These are phyloP conservation scores for Pestalotiopsis sp. DNA, from an alignment of 2,329 filamentous ascomycete species.

Conservation along the genomic window DNA sequence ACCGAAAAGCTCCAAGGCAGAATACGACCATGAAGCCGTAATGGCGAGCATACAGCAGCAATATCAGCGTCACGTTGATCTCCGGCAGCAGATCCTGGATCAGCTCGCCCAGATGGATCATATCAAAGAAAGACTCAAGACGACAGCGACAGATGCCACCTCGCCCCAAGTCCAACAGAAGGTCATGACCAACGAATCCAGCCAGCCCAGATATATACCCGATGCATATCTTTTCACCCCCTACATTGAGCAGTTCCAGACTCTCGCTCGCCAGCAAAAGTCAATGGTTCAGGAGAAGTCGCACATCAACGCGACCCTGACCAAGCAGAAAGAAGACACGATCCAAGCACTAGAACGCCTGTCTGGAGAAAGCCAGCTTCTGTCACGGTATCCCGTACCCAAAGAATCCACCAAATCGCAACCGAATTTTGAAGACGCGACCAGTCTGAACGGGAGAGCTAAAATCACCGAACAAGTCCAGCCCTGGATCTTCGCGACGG, in stretches of 20 bases:
- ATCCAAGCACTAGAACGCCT: slow-evolving; percentile 55
- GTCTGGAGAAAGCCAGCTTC: slow-evolving; percentile 64
- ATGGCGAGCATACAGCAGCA: slow-evolving; percentile 54
- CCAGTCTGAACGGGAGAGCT: slow-evolving; percentile 40
- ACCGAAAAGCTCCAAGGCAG: slow-evolving; percentile 14
- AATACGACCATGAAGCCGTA: slow-evolving; percentile 38
- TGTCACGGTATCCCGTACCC: slow-evolving; percentile 53
- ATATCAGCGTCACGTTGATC: slow-evolving; percentile 55
- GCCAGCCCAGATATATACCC: slow-evolving; percentile 16
- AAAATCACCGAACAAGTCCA: slow-evolving; percentile 40
- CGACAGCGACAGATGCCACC: slow-evolving; percentile 11
- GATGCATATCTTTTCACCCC: slow-evolving; percentile 53
- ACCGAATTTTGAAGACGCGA: slow-evolving; percentile 47
- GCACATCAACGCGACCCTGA: slow-evolving; percentile 53
- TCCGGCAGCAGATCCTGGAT: slow-evolving; percentile 50
- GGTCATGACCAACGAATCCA: background rate
- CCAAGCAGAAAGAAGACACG: slow-evolving; percentile 53
- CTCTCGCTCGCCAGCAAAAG: slow-evolving; percentile 59
- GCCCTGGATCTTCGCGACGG: slow-evolving; percentile 63
- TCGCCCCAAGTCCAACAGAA: background rate
- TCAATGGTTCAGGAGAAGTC: slow-evolving; percentile 60
- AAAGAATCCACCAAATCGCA: slow-evolving; percentile 32
- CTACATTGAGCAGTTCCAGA: slow-evolving; percentile 57
- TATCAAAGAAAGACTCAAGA: slow-evolving; percentile 12
- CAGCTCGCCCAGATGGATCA: slow-evolving; percentile 34